These are phyloP conservation scores for Yamadazyma takamatsuzukensis DNA, from an alignment of 805 yeast genomes.

Conservation along the genomic window DNA sequence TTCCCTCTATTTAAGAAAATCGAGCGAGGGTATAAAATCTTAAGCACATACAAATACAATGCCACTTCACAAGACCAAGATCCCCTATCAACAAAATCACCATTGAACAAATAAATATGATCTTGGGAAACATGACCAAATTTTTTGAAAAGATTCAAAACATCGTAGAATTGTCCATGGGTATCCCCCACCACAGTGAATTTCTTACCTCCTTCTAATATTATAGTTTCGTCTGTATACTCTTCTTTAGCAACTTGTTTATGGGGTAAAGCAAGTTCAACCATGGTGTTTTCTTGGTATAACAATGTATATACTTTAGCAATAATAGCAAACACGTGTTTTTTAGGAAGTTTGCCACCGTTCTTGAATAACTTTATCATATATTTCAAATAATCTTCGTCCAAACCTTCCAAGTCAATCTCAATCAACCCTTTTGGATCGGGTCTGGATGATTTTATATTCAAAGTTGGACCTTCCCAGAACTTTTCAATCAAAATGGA, in stretches of 20 bases:
- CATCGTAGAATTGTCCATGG: conserved; percentile 94
- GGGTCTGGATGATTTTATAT: conserved; percentile 31
- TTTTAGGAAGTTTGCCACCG: conserved; percentile 74
- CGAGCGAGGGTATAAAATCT: conserved; percentile 67
- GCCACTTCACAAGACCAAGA: conserved; percentile 99
- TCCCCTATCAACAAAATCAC: conserved; percentile 97
- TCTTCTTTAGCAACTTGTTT: conserved; percentile 15
- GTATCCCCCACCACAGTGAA: conserved; percentile 96
- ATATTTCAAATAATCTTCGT: conserved; percentile 53
- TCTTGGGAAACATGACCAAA: conserved; percentile 67
- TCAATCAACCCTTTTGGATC: conserved; percentile 18
- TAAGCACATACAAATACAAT: conserved; percentile 68
- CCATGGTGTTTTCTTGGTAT: conserved; percentile 65
- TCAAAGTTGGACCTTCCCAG: conserved; percentile 58
- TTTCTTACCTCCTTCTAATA: conserved; percentile 31
- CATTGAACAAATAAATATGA: conserved; percentile 86
- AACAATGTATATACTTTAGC: conserved; percentile 66
- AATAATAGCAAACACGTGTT: conserved; percentile 78
- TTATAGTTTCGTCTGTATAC: conserved; percentile 18
- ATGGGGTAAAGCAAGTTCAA: conserved; percentile 55
- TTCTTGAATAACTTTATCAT: conserved; percentile 70
- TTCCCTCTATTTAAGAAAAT: conserved; percentile 88
- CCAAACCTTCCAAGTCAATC: conserved; percentile 37
- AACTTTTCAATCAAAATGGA: conserved; percentile 48
- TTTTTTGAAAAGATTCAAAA: conserved; percentile 68